Evolutionary conservation across 352 stramenopile genomes (phyloP).

Genomic region (Thalassiosira ordinaria): DNA sequence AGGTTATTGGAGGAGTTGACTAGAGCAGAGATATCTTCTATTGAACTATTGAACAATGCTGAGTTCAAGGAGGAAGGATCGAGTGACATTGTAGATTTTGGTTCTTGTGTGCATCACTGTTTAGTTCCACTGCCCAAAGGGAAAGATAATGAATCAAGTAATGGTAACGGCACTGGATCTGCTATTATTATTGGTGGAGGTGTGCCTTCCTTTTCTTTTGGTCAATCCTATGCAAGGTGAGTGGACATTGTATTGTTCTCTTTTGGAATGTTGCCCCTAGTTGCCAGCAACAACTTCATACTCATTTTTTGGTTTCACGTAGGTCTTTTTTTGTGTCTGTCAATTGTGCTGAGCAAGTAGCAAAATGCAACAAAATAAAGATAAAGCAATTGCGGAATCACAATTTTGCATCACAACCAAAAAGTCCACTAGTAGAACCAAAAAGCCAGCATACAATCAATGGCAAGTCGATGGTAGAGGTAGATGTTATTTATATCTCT

Average conservation of each 20-base stretch:
- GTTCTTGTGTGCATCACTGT: slow-evolving; percentile 66
- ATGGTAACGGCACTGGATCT: slow-evolving; percentile 30
- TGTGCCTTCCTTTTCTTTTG: slow-evolving; percentile 82
- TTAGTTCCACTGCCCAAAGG: slow-evolving; percentile 40
- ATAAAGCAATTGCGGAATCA: slow-evolving; percentile 1
- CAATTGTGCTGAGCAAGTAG: slow-evolving; percentile 5
- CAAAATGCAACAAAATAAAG: not conserved
- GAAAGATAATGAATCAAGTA: not conserved
- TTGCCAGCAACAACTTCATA: too few relatives aligned
- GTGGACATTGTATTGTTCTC: too few relatives aligned
- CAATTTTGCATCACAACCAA: slow-evolving; percentile 12
- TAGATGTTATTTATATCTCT: slow-evolving; percentile 73
- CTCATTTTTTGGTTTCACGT: too few relatives aligned
- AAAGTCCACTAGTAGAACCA: not conserved
- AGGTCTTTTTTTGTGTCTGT: too few relatives aligned
- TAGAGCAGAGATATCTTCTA: slow-evolving; percentile 18
- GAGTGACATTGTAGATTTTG: slow-evolving; percentile 59
- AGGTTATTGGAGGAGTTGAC: not conserved
- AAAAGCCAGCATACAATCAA: not conserved
- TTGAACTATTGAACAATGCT: slow-evolving; percentile 1
- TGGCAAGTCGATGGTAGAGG: slow-evolving; percentile 10
- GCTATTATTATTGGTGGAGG: slow-evolving; percentile 67
- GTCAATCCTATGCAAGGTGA: slow-evolving; percentile 69
- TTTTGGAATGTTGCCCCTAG: too few relatives aligned
- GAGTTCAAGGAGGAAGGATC: not conserved